These are phyloP conservation scores for Echium plantagineum DNA, from an alignment of 257 asterid genomes.

Conservation along the genomic window DNA sequence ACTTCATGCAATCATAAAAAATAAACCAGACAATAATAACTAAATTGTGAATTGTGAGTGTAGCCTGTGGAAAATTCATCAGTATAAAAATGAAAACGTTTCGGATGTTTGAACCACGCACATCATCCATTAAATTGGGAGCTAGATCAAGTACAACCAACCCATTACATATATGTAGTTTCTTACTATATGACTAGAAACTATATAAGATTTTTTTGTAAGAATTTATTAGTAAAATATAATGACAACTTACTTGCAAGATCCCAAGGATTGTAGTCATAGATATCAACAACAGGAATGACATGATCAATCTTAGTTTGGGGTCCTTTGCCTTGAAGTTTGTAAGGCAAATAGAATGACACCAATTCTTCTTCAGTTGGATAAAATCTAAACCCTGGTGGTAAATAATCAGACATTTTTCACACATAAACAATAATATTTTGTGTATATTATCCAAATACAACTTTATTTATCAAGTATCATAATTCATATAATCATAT, in stretches of 20 bases:
- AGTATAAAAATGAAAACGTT: too few relatives aligned
- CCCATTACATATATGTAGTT: too few relatives aligned
- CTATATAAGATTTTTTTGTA: too few relatives aligned
- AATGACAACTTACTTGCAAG: constrained; percentile 35
- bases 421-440: neutral
- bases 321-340: constrained; percentile 25
- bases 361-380: constrained; percentile 58
- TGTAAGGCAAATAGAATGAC: constrained; percentile 32
- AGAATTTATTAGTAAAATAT: too few relatives aligned
- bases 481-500: too few relatives aligned
- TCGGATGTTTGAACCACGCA: too few relatives aligned
- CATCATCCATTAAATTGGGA: neutral
- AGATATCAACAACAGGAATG: constrained; percentile 42
- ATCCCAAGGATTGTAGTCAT: constrained; percentile 45
- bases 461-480: neutral
- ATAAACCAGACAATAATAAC: too few relatives aligned
- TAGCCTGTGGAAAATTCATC: too few relatives aligned
- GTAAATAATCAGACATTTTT: constrained; percentile 15
- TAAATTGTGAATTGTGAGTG: too few relatives aligned
- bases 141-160: neutral
- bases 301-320: constrained; percentile 23
- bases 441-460: neutral
- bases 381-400: constrained; percentile 48
- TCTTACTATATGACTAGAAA: neutral
- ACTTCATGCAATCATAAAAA: neutral